Conservation (phyloP, 345 rosid species). For the Punica granatum region DNA sequence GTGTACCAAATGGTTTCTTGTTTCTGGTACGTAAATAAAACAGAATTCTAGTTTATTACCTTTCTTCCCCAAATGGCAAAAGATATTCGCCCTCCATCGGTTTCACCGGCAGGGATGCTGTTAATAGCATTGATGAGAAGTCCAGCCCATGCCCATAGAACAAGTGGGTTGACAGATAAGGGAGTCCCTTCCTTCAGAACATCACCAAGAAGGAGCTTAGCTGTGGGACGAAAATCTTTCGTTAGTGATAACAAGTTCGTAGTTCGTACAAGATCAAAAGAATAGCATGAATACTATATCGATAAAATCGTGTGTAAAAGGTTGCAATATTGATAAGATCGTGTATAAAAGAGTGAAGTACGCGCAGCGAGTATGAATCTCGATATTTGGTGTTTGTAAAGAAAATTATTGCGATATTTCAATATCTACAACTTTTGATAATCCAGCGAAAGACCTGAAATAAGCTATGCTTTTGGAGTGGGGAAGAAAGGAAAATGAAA, state of each 20-base stretch:
- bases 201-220: slow-evolving; percentile 81
- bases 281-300: neutral
- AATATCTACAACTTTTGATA: neutral
- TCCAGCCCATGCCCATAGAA: slow-evolving; percentile 95
- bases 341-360: no score
- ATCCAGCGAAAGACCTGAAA: neutral
- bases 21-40: neutral
- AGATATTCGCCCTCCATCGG: slow-evolving; percentile 80
- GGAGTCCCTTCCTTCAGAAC: slow-evolving; percentile 83
- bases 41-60: slow-evolving; percentile 29
- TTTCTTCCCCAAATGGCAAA: slow-evolving; percentile 95
- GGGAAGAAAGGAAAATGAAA: neutral
- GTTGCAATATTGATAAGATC: no score
- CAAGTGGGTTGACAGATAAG: slow-evolving; percentile 74
- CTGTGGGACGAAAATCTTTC: slow-evolving; percentile 23
- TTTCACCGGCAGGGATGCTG: slow-evolving; percentile 96
- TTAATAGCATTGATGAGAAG: slow-evolving; percentile 89
- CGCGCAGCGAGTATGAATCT: no score
- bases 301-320: neutral
- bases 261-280: neutral
- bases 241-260: neutral
- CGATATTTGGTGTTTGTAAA: neutral
- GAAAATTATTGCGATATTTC: neutral
- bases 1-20: no score
- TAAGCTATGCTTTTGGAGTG: neutral